phyloP scores from a whole-genome alignment of 257 asterid species.

The Paulownia fortunei region DNA sequence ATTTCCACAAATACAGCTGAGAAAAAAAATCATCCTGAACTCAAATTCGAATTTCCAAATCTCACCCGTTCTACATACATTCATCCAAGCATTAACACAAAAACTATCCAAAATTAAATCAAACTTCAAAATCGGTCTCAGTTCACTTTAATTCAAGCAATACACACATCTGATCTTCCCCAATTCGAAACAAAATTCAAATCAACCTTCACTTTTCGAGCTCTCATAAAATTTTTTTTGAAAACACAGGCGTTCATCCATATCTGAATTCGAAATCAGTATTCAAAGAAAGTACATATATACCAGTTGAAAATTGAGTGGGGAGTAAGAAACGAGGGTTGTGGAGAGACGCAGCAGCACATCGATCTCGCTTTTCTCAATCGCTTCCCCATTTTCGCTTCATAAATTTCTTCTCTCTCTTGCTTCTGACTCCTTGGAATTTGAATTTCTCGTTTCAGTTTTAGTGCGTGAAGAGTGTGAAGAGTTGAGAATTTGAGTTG shows the following conservation, averaged over 20 bases:
- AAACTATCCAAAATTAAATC: background rate
- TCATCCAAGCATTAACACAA: background rate
- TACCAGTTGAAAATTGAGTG: constrained; percentile 67
- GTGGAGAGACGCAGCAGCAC: constrained; percentile 72
- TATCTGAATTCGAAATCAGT: background rate
- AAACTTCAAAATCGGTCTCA: background rate
- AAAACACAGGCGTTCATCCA: background rate
- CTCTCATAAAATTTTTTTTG: background rate
- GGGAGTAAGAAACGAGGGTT: constrained; percentile 38
- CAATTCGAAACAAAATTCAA: background rate
- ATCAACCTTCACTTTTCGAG: background rate
- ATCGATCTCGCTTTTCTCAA: constrained; percentile 56
- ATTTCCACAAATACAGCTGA: background rate
- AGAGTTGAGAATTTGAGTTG: background rate
- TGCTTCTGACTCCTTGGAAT: background rate
- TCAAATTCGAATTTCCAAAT: background rate
- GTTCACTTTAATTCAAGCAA: background rate
- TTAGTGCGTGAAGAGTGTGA: constrained; percentile 15
- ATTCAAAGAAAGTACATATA: background rate
- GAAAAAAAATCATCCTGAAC: background rate
- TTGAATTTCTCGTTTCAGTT: background rate
- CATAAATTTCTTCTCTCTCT: background rate
- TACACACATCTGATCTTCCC: background rate
- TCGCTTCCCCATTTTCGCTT: constrained; percentile 61
- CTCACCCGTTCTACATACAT: background rate